These are phyloP conservation scores for Leccinum solheimii DNA, from an alignment of 1,284 basidiomycete genomes.

Conservation along the genomic window DNA sequence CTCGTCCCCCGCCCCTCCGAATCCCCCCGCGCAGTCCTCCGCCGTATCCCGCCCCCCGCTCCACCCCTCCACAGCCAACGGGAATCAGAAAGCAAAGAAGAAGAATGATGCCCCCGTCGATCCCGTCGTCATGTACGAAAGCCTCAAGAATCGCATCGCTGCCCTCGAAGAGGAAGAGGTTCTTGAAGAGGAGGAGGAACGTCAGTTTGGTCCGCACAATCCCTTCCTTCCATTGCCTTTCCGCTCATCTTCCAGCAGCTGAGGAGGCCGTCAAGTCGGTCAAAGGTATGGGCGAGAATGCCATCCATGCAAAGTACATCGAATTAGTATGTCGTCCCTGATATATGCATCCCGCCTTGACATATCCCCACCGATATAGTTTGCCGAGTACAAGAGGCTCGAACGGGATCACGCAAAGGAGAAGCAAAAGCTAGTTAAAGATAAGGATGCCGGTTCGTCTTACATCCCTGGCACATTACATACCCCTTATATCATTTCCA, in stretches of 20 bases:
- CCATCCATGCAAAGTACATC: constrained; percentile 79
- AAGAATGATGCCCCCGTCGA: constrained; percentile 69
- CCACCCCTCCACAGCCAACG: constrained; percentile 42
- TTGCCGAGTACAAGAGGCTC: constrained; percentile 77
- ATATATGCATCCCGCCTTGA: constrained; percentile 18
- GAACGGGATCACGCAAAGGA: constrained; percentile 85
- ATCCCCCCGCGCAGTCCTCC: constrained; percentile 30
- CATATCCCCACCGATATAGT: constrained; percentile 46
- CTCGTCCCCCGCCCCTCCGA: constrained; percentile 49
- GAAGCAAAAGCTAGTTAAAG: constrained; percentile 82
- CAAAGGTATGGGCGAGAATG: constrained; percentile 74
- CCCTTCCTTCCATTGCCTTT: constrained; percentile 3
- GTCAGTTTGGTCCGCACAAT: constrained; percentile 58
- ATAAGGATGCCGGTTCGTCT: constrained; percentile 77
- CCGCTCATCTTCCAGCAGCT: constrained; percentile 44
- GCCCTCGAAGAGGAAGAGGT: constrained; percentile 82
- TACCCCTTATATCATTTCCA: constrained; percentile 15
- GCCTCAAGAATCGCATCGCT: constrained; percentile 79
- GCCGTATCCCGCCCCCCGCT: constrained; percentile 37
- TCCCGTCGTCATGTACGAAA: constrained; percentile 82
- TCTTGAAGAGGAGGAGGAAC: constrained; percentile 80
- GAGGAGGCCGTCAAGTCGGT: constrained; percentile 83
- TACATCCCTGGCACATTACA: constrained; percentile 7
- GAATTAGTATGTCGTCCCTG: constrained; percentile 60
- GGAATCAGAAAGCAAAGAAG: constrained; percentile 61